These are phyloP conservation scores for Aspergillus fischeri DNA, from an alignment of 2,329 filamentous ascomycete species.

Conservation along the genomic window DNA sequence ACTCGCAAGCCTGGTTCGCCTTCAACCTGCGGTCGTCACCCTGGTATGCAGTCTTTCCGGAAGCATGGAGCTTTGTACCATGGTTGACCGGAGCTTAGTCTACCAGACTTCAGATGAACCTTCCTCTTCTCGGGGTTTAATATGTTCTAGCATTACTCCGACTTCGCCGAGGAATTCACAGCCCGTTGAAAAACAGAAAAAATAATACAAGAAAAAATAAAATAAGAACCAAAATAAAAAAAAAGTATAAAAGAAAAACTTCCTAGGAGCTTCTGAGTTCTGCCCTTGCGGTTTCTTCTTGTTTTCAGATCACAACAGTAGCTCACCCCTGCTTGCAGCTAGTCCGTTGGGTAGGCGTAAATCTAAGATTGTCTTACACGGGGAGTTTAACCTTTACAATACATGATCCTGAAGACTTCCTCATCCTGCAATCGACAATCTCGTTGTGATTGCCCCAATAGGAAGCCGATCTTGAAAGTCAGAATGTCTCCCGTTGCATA, in stretches of 20 bases:
- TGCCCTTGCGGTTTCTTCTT: neutral
- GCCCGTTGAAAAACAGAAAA: neutral
- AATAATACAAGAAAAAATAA: neutral
- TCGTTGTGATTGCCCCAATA: neutral
- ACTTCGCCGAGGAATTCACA: neutral
- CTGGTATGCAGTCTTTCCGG: conserved; percentile 1
- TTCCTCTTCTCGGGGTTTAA: neutral
- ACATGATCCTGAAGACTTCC: neutral
- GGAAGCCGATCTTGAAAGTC: neutral
- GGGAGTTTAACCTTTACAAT: neutral
- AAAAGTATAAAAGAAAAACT: neutral
- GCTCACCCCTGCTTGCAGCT: neutral
- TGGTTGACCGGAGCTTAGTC: conserved; percentile 15
- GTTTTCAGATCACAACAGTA: neutral
- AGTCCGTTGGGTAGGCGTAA: neutral
- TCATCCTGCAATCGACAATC: neutral
- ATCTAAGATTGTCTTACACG: neutral
- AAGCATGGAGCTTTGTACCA: conserved; percentile 9
- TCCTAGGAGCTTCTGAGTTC: neutral
- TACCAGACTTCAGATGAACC: conserved; percentile 15
- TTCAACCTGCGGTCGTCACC: conserved; percentile 1
- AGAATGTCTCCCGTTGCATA: neutral
- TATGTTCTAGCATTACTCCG: neutral
- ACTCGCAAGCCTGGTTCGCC: neutral
- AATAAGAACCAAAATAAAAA: too few relatives aligned